These are phyloP conservation scores for Rhynchospora pubera DNA, from an alignment of 176 grass and related monocot species.

Conservation along the genomic window DNA sequence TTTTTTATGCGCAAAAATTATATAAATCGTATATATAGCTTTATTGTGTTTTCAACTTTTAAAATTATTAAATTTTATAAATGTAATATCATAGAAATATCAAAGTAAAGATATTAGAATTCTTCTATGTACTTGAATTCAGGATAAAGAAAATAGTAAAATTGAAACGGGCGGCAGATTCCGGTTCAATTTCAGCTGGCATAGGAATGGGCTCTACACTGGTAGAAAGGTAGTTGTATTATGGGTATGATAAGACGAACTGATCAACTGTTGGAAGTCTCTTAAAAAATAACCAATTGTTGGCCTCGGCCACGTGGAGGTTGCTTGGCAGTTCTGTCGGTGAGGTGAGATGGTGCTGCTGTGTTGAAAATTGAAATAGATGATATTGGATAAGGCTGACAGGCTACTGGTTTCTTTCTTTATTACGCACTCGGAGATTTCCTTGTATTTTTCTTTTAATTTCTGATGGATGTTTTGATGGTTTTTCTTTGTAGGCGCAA, in stretches of 20 bases:
- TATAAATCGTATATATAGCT: too few relatives aligned
- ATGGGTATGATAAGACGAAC: not conserved
- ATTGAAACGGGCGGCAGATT: not conserved
- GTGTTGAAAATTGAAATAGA: not conserved
- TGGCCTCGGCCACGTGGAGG: not conserved
- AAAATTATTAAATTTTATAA: too few relatives aligned
- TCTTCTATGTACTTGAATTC: too few relatives aligned
- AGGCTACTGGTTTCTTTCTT: not conserved
- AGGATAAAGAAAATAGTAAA: too few relatives aligned
- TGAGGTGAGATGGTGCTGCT: not conserved
- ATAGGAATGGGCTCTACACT: not conserved
- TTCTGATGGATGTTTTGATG: conserved; percentile 12
- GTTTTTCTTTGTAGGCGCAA: conserved; percentile 11
- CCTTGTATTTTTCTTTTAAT: not conserved
- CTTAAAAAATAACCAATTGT: too few relatives aligned
- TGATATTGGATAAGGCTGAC: conserved; percentile 19
- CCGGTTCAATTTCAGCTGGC: not conserved
- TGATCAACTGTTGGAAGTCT: not conserved
- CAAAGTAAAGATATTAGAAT: too few relatives aligned
- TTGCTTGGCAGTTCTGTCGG: not conserved
- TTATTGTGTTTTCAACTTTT: too few relatives aligned
- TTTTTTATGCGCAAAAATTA: too few relatives aligned
- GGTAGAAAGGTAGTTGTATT: not conserved
- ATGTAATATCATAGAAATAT: too few relatives aligned
- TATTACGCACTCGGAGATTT: not conserved